phyloP scores from a whole-genome alignment of 306 rosid genomes.

The Vigna unguiculata region DNA sequence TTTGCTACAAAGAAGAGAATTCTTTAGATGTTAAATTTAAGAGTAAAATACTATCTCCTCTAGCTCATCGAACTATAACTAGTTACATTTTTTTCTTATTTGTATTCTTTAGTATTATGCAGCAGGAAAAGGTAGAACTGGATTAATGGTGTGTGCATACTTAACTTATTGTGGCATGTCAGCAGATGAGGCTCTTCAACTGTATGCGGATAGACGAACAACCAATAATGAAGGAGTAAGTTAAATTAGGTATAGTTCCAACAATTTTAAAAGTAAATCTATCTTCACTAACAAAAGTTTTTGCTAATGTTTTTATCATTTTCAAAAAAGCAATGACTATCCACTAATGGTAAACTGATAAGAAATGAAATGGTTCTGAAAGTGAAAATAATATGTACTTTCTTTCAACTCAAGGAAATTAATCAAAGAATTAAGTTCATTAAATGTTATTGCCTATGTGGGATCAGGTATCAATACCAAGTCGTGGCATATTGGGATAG shows the following conservation, averaged over 20 bases:
- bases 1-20: constrained; percentile 21
- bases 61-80: not conserved
- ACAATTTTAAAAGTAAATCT: constrained; percentile 47
- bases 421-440: too few species aligned
- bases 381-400: not conserved
- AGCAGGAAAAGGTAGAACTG: constrained; percentile 99
- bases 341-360: constrained; percentile 5
- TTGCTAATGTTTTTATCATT: not conserved
- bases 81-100: constrained; percentile 23
- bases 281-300: constrained; percentile 29
- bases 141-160: constrained; percentile 88
- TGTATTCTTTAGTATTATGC: constrained; percentile 47
- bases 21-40: not conserved
- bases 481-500: constrained; percentile 78
- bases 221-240: constrained; percentile 98
- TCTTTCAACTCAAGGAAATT: not conserved
- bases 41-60: not conserved
- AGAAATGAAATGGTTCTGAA: not conserved
- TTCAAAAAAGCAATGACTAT: not conserved
- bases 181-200: constrained; percentile 82
- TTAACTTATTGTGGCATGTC: constrained; percentile 85
- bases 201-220: constrained; percentile 89
- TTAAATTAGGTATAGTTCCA: constrained; percentile 64
- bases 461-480: constrained; percentile 95
- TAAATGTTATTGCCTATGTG: constrained; percentile 33